Percentiles rank a stretch among this genome's conserved stretches.
phyloP scores from a whole-genome alignment of 495 filamentous ascomycete species.

The Daldinia vernicosa region DNA sequence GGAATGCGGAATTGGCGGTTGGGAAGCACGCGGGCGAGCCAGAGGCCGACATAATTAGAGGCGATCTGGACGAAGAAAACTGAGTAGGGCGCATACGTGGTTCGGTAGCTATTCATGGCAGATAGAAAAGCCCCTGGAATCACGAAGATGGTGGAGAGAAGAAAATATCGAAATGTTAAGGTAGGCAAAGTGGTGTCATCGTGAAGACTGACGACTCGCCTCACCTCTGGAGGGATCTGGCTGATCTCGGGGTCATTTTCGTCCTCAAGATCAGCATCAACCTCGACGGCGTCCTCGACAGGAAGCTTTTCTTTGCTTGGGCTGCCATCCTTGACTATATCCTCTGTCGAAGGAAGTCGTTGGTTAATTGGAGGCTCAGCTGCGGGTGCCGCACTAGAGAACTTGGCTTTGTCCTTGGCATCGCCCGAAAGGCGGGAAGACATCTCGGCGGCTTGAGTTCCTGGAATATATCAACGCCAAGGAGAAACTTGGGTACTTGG shows the following conservation, averaged over 20 bases:
- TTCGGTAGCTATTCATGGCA: slow-evolving; percentile 63
- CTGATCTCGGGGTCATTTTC: slow-evolving; percentile 59
- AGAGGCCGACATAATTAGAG: slow-evolving; percentile 63
- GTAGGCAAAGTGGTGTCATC: slow-evolving; percentile 63
- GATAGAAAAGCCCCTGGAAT: slow-evolving; percentile 63
- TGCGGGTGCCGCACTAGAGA: slow-evolving; percentile 30
- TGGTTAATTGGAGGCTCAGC: slow-evolving; percentile 32
- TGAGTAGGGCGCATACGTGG: slow-evolving; percentile 64
- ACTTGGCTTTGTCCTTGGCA: slow-evolving; percentile 36
- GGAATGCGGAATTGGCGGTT: slow-evolving; percentile 56
- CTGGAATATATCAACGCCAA: neutral
- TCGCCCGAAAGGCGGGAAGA: slow-evolving; percentile 26
- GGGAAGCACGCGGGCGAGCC: slow-evolving; percentile 61
- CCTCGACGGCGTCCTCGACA: slow-evolving; percentile 50
- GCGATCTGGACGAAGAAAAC: slow-evolving; percentile 68
- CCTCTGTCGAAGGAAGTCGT: slow-evolving; percentile 9
- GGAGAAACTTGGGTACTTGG: neutral
- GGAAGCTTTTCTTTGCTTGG: slow-evolving; percentile 29
- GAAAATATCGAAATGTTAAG: slow-evolving; percentile 65
- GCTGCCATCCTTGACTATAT: neutral
- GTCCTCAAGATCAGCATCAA: slow-evolving; percentile 43
- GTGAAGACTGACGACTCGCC: slow-evolving; percentile 61
- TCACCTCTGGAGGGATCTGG: slow-evolving; percentile 59
- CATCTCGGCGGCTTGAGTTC: slow-evolving; percentile 28
- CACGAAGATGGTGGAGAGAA: slow-evolving; percentile 62